Evolutionary conservation across 108 stramenopile species (phyloP), one percentile per base, ranked within the genome.

Genomic region (Fragilaria radians): DNA sequence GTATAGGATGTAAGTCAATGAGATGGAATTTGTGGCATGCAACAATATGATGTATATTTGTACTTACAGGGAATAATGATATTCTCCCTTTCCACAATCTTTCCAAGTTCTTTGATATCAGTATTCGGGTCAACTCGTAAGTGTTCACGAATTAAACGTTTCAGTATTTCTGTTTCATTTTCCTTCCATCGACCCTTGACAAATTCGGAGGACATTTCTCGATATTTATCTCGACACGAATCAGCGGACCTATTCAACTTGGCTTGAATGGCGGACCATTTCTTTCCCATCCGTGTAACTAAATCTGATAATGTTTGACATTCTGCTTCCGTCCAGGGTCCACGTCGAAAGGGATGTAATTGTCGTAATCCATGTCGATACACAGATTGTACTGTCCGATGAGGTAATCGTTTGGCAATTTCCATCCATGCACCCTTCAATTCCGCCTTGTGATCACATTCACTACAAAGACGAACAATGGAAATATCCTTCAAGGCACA

Each of bases 381-480:
- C 0, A 91, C 86, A 4, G 79, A 78, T 47, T 86, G 78, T 21
- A 88, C 86, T 28, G 82, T 74, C 18, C 90, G 80, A 66, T 88
- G 75, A 18, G 90, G 90, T 7, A 91, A 67, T 21, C 62, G 62
- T 53, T 80, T 81, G 36, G 86, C 79, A 51, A 91, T 91, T 66
- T 88, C 78, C 68, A 78, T 72, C 90, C 90, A 91, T 3, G 86
- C 86, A n/a, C 86, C 86, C 51, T 85, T 83, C 7, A 82, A 69
- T 26, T 84, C 82, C 1, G 74, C 67, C 76, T 79, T 81, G 70
- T 85, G 80, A 62, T 89, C 85, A 33, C 75, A 74, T 48, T 86
- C 88, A 24, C 77, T 76, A 58, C 86, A 88, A 23, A 91, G 71
- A 26, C 85, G 80, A 21, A 52, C 58, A 48, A 73, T 52, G 5